A percentile compares a stretch with the other conserved stretches of the same genome.
Evolutionary conservation across 495 filamentous ascomycete genomes (phyloP).

Genomic region (Hypoxylon cercidicola): DNA sequence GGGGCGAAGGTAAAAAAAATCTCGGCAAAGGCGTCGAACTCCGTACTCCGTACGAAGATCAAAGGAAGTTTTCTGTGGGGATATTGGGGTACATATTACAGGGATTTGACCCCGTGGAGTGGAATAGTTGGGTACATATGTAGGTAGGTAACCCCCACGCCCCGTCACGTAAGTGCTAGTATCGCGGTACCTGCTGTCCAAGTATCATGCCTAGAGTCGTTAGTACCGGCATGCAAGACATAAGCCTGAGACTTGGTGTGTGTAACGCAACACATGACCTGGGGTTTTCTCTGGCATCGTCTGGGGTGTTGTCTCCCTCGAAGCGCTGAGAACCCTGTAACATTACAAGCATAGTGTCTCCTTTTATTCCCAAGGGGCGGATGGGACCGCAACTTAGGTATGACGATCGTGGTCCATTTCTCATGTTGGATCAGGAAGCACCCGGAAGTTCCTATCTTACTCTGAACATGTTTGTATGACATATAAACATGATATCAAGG

Average conservation of each 20-base stretch:
- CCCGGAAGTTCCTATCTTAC: slow-evolving; percentile 8
- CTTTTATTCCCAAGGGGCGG: slow-evolving; percentile 35
- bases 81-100: no score
- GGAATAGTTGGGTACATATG: no score
- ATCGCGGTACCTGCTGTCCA: slow-evolving; percentile 25
- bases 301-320: neutral
- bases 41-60: no score
- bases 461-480: slow-evolving; percentile 18
- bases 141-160: no score
- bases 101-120: no score
- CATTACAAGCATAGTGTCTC: slow-evolving; percentile 40
- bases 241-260: slow-evolving; percentile 22
- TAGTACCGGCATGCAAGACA: slow-evolving; percentile 38
- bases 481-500: neutral
- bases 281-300: neutral
- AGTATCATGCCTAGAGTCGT: slow-evolving; percentile 19
- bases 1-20: slow-evolving; percentile 5
- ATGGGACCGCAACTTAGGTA: neutral
- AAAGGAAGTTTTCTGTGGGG: slow-evolving; percentile 3
- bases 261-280: slow-evolving; percentile 33
- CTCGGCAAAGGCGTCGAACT: slow-evolving; percentile 17
- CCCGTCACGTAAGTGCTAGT: slow-evolving; percentile 14
- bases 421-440: neutral
- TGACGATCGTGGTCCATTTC: slow-evolving; percentile 6
- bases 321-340: slow-evolving; percentile 3